Evolutionary conservation across 2,329 filamentous ascomycete genomes (phyloP).

Genomic region (Colletotrichum sidae): DNA sequence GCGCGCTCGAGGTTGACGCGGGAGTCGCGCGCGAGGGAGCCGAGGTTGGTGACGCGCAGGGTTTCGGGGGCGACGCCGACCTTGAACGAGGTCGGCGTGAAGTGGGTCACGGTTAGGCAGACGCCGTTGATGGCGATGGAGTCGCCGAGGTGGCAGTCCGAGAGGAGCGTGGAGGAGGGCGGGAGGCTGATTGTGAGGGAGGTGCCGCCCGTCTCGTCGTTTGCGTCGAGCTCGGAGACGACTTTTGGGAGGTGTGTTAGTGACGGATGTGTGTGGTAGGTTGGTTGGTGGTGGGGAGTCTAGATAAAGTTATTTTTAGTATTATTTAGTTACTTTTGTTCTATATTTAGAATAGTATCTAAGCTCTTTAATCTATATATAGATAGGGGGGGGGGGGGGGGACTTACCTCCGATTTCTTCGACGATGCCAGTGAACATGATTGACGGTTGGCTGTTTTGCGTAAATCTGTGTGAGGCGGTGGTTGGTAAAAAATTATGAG

Average conservation of each 20-base stretch:
- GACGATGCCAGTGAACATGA: conserved; percentile 96
- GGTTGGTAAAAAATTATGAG: too few relatives aligned
- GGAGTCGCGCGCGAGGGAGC: conserved; percentile 72
- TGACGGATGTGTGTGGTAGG: conserved; percentile 22
- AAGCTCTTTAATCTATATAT: too few relatives aligned
- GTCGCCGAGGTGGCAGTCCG: conserved; percentile 88
- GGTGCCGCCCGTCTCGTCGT: conserved; percentile 88
- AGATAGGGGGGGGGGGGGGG: too few relatives aligned
- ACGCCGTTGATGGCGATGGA: conserved; percentile 96
- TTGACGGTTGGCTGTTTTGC: conserved; percentile 30
- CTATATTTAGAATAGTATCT: too few relatives aligned
- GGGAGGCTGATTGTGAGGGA: conserved; percentile 86
- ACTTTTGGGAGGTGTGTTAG: conserved; percentile 63
- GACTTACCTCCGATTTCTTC: conserved; percentile 89
- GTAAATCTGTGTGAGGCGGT: too few relatives aligned
- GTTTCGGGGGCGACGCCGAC: conserved; percentile 97
- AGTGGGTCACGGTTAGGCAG: conserved; percentile 86
- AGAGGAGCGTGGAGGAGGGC: conserved; percentile 77
- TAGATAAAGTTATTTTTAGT: too few relatives aligned
- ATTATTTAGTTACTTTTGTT: too few relatives aligned
- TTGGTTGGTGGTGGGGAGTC: conserved; percentile 14
- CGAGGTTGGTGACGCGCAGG: conserved; percentile 94
- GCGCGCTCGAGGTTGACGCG: conserved; percentile 94
- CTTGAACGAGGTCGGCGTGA: conserved; percentile 74
- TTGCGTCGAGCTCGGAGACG: conserved; percentile 82